Conservation (phyloP, 208 protist genomes). For the Leishmania lainsoni region DNA sequence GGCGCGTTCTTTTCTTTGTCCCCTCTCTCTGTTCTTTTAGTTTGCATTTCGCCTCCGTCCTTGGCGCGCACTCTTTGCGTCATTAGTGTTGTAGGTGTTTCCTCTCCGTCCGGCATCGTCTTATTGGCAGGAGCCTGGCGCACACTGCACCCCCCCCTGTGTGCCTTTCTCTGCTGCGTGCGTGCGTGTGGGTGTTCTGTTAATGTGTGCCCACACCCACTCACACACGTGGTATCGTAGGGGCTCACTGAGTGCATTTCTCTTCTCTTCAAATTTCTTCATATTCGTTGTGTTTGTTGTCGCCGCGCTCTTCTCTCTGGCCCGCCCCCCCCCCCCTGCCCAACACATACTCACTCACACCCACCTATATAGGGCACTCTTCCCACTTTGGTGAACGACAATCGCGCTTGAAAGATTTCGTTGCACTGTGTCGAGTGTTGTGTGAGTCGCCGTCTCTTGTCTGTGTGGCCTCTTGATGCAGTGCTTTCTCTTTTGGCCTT, state of each 20-base stretch:
- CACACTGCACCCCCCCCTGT: not conserved
- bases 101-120: not conserved
- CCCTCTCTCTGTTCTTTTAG: not conserved
- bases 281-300: not conserved
- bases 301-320: not conserved
- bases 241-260: not conserved
- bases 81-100: not conserved
- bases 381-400: not conserved
- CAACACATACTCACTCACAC: not conserved
- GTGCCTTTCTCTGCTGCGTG: not conserved
- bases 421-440: not conserved
- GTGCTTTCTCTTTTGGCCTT: not conserved
- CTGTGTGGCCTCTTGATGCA: not conserved
- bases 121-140: not conserved
- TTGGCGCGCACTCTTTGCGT: not conserved
- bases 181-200: not conserved
- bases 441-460: not conserved
- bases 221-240: not conserved
- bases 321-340: too few species aligned
- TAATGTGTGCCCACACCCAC: too few species aligned
- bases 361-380: not conserved
- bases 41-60: not conserved
- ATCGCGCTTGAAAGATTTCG: not conserved
- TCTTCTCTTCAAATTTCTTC: not conserved
- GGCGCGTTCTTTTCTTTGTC: not conserved